phyloP scores from a whole-genome alignment of 1,284 basidiomycete species.

The Ganoderma resinaceum region DNA sequence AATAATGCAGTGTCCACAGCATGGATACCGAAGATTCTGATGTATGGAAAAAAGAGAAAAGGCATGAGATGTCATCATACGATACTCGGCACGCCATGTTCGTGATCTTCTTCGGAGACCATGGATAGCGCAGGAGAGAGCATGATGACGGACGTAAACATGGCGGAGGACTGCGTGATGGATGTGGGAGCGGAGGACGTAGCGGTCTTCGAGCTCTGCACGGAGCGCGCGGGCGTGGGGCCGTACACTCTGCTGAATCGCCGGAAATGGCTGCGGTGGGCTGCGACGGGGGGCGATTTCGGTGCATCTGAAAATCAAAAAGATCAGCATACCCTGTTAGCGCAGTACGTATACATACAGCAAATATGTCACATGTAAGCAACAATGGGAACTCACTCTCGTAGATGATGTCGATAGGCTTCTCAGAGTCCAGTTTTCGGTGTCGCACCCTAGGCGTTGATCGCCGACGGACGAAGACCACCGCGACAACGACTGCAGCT shows the following conservation, averaged over 20 bases:
- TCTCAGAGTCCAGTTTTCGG: constrained; percentile 18
- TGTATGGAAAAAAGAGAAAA: neutral
- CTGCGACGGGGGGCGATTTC: constrained; percentile 1
- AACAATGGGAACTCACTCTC: constrained; percentile 16
- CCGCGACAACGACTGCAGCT: neutral
- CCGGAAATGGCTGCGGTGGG: constrained; percentile 11
- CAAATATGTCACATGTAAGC: neutral
- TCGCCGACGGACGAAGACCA: constrained; percentile 19
- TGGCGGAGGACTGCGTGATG: constrained; percentile 30
- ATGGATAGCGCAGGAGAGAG: constrained; percentile 27
- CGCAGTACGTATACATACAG: neutral
- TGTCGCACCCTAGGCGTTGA: constrained; percentile 23
- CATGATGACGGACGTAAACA: constrained; percentile 33
- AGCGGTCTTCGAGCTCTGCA: constrained; percentile 28
- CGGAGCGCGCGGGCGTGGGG: constrained; percentile 24
- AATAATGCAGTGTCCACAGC: neutral
- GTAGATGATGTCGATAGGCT: constrained; percentile 23
- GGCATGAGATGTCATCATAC: neutral
- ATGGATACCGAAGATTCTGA: neutral
- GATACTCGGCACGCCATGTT: neutral
- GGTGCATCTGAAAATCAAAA: neutral
- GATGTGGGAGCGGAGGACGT: constrained; percentile 27
- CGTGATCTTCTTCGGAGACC: constrained; percentile 25
- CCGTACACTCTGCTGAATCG: constrained; percentile 26
- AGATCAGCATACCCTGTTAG: neutral